Base-by-base conservation (phyloP, 495 filamentous ascomycete species). In the Pyrenula massariospora region DNA sequence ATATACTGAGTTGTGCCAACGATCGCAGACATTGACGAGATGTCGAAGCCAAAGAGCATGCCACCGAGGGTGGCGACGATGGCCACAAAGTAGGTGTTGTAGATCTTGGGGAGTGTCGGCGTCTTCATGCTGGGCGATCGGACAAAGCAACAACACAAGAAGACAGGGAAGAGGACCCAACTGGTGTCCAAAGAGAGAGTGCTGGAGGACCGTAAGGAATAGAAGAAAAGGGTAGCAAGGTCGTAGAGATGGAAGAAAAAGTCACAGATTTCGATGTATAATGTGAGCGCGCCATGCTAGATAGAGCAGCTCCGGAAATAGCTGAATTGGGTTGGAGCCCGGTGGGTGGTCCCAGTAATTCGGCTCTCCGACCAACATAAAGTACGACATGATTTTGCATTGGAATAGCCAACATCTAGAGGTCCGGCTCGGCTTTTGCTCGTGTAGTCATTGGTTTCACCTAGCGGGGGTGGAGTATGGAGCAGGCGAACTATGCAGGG, bases 11-110 rank as follows among this genome's bases (percentile, higher is more conserved):
- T 54, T 24, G 83, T 83, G n/a, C 79, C 78, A 57, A 86, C 75
- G 58, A 85, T 83, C 60, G 83, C 84, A 5, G 72, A 76, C 75
- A 86, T 85, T 52, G 79, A 83, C 3, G 78, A 82, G 57, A 84
- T 83, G 66, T 84, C 82, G 66, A 84, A 85, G 58, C 82, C 80
- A 59, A 84, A 77, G 66, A 84, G 74, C 71, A 77, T 77, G 54
- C 80, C 80, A 48, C 81, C 81, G 25, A 84, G 66, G 11, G 80
- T 84, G 62, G 80, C 79, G 56, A 85, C 74, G 50, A 81, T 71
- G 24, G 81, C 80, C 60, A 85, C 73, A 61, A 85, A 80, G 65
- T 84, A 82, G 58, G 76, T 72, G 69, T 84, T 84, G 70, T 81
- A 80, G 31, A 73, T 74, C 55, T 79, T 81, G 8, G 77, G 77